A percentile compares a stretch with the other conserved stretches of the same genome.
Evolutionary conservation across 2,329 filamentous ascomycete genomes (phyloP).

Genomic region (Fusarium avenaceum): DNA sequence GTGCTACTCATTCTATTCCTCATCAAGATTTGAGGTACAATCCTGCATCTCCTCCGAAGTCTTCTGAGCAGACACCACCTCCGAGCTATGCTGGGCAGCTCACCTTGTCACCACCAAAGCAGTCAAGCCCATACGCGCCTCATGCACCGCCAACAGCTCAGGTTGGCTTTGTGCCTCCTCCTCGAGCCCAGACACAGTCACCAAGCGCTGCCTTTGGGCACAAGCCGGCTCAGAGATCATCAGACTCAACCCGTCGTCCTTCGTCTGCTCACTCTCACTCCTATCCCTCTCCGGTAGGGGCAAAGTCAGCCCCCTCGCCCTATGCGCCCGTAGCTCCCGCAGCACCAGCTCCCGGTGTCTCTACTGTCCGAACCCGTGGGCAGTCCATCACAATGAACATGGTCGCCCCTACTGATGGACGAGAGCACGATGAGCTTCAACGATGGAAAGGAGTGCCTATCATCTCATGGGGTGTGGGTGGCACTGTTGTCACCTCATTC

Average conservation of each 20-base stretch:
- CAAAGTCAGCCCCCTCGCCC: constrained; percentile 46
- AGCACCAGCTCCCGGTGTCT: constrained; percentile 15
- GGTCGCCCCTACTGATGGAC: constrained; percentile 73
- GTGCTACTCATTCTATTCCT: constrained; percentile 45
- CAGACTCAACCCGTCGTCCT: constrained; percentile 65
- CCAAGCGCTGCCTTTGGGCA: constrained; percentile 64
- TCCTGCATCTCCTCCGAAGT: constrained; percentile 52
- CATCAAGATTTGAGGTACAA: constrained; percentile 56
- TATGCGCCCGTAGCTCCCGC: constrained; percentile 47
- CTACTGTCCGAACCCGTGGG: constrained; percentile 60
- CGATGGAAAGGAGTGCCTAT: constrained; percentile 93
- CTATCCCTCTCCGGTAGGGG: constrained; percentile 54
- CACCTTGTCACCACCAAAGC: constrained; percentile 69
- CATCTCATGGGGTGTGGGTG: constrained; percentile 89
- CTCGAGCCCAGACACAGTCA: constrained; percentile 73
- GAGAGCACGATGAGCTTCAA: constrained; percentile 81
- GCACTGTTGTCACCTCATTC: constrained; percentile 84
- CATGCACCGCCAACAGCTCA: constrained; percentile 52
- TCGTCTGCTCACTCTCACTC: constrained; percentile 65
- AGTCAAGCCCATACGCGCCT: constrained; percentile 65
- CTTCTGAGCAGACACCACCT: constrained; percentile 63
- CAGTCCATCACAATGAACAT: constrained; percentile 70
- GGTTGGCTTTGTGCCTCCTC: constrained; percentile 66
- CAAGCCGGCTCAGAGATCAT: constrained; percentile 50
- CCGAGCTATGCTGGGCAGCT: constrained; percentile 57